phyloP scores from a whole-genome alignment of 73 alveolate species.

The Stentor coeruleus region DNA sequence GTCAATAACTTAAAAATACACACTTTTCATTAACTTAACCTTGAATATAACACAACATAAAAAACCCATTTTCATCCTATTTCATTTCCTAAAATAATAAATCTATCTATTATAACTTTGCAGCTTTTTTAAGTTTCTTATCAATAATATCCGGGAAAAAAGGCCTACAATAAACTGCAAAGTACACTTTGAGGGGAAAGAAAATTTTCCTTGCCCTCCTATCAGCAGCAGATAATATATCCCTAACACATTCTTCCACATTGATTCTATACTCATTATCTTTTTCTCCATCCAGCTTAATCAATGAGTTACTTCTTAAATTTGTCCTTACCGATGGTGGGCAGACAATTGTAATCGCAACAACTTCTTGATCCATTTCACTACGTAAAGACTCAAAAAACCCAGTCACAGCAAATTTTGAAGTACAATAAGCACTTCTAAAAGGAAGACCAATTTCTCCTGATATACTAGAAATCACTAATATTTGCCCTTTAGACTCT shows the following conservation, averaged over 20 bases:
- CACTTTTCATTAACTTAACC: constrained; percentile 1
- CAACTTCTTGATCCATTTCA: constrained; percentile 51
- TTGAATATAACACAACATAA: no score
- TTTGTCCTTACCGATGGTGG: constrained; percentile 66
- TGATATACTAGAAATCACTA: constrained; percentile 73
- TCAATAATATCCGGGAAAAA: constrained; percentile 65
- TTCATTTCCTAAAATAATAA: no score
- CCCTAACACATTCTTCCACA: constrained; percentile 54
- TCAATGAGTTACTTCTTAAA: constrained; percentile 41
- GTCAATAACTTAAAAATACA: not conserved
- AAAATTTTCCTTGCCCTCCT: constrained; percentile 61
- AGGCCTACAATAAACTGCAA: constrained; percentile 61
- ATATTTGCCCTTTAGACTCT: constrained; percentile 58
- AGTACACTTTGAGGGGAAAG: constrained; percentile 70
- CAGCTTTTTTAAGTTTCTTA: constrained; percentile 47
- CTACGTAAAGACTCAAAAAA: constrained; percentile 75
- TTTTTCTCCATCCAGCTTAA: constrained; percentile 37
- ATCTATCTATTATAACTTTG: constrained; percentile 69
- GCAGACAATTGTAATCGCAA: constrained; percentile 72
- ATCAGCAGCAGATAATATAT: constrained; percentile 68
- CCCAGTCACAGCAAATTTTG: constrained; percentile 79
- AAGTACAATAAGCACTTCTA: constrained; percentile 75
- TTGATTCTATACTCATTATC: constrained; percentile 59
- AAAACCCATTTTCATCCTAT: no score
- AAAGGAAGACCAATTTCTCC: constrained; percentile 77